Evolutionary conservation across 78 protist species (phyloP), one percentile per base, ranked within the genome.

Genomic region (Dictyostelium citrinum): DNA sequence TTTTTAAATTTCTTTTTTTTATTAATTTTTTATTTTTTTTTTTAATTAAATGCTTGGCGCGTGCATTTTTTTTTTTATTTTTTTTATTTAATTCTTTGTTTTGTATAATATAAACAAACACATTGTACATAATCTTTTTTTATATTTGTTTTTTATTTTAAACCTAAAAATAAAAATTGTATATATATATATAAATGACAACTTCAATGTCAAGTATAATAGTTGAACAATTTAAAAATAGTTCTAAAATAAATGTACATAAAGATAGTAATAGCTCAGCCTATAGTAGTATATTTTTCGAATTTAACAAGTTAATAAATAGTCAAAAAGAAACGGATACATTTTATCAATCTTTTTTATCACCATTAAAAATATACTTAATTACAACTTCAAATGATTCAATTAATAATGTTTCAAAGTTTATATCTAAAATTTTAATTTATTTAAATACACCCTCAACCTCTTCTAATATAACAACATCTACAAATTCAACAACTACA

Each of bases 291-390:
- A 16, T 64, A 27, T 82, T 64, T 41, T 24, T 17, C 17, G 55
- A 82, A 64, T 64, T 82, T n/a, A 76, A 82, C 70, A 82, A 82
- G 67, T 10, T 64, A n/a, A 58, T 82, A 22, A 64, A 37, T 24
- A 58, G 31, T 17, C 22, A 8, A 2, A 82, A 37, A 82, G 75
- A 58, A 39, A 27, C 39, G 4, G 67, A 76, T 43, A 31, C 39
- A 24, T 61, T 77, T 60, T n/a, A 24, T 29, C 71, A 88, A 33
- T 8, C 29, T 16, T 31, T 88, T 46, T 16, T 88, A 41, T 43
- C 82, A 43, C 85, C 93, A 31, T 17, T 88, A n/a, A 88, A 88
- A 49, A 24, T 88, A 29, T 88, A 49, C 37, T 55, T 88, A 14
- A 43, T 70, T 31, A 46, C 85, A 41, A 78, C 60, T 20, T 37